A percentile compares a stretch with the other conserved stretches of the same genome.
phyloP scores from a whole-genome alignment of 306 rosid species.

The Alnus glutinosa region DNA sequence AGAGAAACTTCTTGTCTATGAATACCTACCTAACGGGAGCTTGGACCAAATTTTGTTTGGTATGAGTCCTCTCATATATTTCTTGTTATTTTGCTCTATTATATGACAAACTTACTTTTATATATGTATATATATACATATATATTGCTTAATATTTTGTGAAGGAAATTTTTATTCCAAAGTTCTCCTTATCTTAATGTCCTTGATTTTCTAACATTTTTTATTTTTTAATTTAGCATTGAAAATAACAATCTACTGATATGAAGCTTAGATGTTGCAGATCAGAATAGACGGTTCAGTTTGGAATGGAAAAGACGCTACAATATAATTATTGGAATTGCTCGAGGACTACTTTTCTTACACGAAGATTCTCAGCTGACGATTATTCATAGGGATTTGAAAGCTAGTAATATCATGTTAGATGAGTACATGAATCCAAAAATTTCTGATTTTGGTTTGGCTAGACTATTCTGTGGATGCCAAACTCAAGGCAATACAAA shows the following conservation, averaged over 20 bases:
- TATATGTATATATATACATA: no score
- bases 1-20: conserved; percentile 40
- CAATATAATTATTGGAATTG: conserved; percentile 35
- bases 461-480: conserved; percentile 31
- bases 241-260: background rate
- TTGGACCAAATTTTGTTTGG: conserved; percentile 36
- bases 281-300: conserved; percentile 10
- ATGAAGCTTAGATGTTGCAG: conserved; percentile 3
- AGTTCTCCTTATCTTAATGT: no score
- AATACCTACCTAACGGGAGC: conserved; percentile 34
- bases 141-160: no score
- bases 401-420: conserved; percentile 35
- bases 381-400: conserved; percentile 37
- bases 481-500: conserved; percentile 39
- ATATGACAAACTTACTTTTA: background rate
- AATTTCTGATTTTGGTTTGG: conserved; percentile 37
- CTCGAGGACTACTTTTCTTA: conserved; percentile 30
- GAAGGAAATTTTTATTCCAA: no score
- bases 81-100: no score
- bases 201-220: no score
- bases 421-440: conserved; percentile 38
- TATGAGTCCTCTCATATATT: background rate
- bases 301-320: conserved; percentile 37
- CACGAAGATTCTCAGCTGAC: conserved; percentile 36
- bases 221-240: no score